Evolutionary conservation across 2,329 filamentous ascomycete species (phyloP), one percentile per base, ranked within the genome.

Genomic region (Fusarium continuum): DNA sequence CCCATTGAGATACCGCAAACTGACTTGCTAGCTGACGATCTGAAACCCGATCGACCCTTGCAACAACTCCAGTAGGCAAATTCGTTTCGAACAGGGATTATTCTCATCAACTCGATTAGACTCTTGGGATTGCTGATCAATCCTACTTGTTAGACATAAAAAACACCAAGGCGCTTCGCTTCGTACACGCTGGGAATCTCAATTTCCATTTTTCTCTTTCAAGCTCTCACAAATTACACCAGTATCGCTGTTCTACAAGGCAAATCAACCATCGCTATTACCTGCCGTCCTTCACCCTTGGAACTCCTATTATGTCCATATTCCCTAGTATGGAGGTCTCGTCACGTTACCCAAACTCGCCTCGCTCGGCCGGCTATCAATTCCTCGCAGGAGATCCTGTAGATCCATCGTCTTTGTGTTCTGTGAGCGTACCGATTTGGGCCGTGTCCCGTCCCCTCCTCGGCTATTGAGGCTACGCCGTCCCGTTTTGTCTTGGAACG

Each of bases 281-380:
- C 38, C 31, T n/a, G 29, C 31, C 20, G n/a, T 39, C 14, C 29
- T 14, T 28, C 34, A 10, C 50, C 26, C 31, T 32, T 32, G 35
- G 23, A 64, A 60, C 63, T 55, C 49, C 59, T 28, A 46, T 61
- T 61, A 32, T 58, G n/a, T 35, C 23, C 34, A 45, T 48, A 23
- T 48, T 32, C 36, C 50, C 68, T 73, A 85, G 65, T 85, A 85
- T 16, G 83, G 82, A 46, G 82, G 83, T 69, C 76, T 77, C 36
- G 79, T 79, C 20, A 83, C 71, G 32, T 79, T 80, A 17, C 81
- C 79, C 46, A 84, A 59, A 40, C 74, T 77, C 32, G 77, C 75
- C 68, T 84, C 82, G 19, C 77, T 79, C 3, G 76, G 74, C 16
- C 77, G 75, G 65, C 80, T 80, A 65, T 85, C 82, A 62, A 85